A percentile compares a stretch with the other conserved stretches of the same genome.
Evolutionary conservation across 2,329 filamentous ascomycete species (phyloP).

Genomic region (Aspergillus chevalieri): DNA sequence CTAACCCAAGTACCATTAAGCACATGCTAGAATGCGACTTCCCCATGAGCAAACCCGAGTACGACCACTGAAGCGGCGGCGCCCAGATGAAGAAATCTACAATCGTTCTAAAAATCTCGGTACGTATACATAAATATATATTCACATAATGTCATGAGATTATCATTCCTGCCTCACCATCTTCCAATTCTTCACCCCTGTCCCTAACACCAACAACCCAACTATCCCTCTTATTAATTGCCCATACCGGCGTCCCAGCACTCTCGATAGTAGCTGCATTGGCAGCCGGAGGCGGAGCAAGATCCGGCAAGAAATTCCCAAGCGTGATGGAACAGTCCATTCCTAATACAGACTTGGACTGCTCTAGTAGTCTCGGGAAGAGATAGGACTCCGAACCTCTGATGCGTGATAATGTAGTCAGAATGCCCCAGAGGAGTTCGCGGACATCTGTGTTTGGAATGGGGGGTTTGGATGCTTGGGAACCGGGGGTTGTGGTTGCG

Average conservation of each 20-base stretch:
- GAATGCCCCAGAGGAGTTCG: slow-evolving; percentile 35
- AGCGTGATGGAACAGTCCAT: slow-evolving; percentile 25
- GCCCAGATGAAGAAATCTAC: too few relatives aligned
- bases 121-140: too few relatives aligned
- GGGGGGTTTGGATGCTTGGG: slow-evolving; percentile 23
- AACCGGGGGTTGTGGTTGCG: slow-evolving; percentile 25
- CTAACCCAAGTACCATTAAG: too few relatives aligned
- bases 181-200: too few relatives aligned
- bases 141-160: too few relatives aligned
- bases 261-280: background rate
- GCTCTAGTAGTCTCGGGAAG: slow-evolving; percentile 27
- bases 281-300: slow-evolving; percentile 8
- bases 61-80: too few relatives aligned
- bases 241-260: background rate
- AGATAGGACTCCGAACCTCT: slow-evolving; percentile 35
- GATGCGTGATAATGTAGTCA: slow-evolving; percentile 32
- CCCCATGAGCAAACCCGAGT: too few relatives aligned
- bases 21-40: too few relatives aligned
- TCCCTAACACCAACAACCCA: background rate
- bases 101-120: too few relatives aligned
- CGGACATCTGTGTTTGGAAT: slow-evolving; percentile 19
- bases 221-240: background rate
- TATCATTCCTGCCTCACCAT: too few relatives aligned
- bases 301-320: slow-evolving; percentile 21
- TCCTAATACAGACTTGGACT: slow-evolving; percentile 25